Conservation (phyloP, 139 green algal species). For the Chlorella sp. region DNA sequence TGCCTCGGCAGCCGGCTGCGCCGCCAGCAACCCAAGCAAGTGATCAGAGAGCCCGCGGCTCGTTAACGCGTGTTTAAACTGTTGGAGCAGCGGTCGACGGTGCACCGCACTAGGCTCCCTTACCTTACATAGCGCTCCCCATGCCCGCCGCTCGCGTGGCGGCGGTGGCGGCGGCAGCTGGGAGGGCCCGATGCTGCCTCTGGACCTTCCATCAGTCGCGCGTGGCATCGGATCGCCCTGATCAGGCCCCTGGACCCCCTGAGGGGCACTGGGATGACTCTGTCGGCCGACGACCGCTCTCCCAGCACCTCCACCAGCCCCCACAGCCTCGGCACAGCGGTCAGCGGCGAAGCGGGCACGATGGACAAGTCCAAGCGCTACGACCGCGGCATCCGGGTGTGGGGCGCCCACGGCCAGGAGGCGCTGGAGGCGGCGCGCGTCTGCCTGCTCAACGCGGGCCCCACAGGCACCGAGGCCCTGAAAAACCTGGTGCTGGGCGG, state of each 20-base stretch:
- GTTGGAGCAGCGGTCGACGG: no score
- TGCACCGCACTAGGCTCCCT: no score
- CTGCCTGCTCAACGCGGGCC: constrained; percentile 73
- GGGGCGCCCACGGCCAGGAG: constrained; percentile 85
- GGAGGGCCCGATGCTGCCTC: no score
- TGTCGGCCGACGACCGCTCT: no score
- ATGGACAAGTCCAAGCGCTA: constrained; percentile 73
- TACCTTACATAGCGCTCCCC: no score
- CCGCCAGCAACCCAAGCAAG: no score
- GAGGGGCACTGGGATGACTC: background rate
- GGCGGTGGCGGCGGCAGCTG: no score
- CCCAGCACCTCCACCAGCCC: background rate
- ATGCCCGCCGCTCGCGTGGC: no score
- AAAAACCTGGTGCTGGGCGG: constrained; percentile 98
- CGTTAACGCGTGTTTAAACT: no score
- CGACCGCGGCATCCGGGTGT: constrained; percentile 90
- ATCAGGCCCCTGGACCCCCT: background rate
- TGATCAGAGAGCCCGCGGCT: no score
- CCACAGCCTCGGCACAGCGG: background rate
- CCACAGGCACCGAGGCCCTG: constrained; percentile 88
- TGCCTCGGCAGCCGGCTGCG: no score
- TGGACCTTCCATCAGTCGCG: no score
- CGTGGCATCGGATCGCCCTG: background rate
- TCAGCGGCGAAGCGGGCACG: background rate
- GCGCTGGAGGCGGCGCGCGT: constrained; percentile 71